These are phyloP conservation scores for Physcomitrium patens DNA, from an alignment of 225 moss, liverwort and hornwort genomes.

Conservation along the genomic window DNA sequence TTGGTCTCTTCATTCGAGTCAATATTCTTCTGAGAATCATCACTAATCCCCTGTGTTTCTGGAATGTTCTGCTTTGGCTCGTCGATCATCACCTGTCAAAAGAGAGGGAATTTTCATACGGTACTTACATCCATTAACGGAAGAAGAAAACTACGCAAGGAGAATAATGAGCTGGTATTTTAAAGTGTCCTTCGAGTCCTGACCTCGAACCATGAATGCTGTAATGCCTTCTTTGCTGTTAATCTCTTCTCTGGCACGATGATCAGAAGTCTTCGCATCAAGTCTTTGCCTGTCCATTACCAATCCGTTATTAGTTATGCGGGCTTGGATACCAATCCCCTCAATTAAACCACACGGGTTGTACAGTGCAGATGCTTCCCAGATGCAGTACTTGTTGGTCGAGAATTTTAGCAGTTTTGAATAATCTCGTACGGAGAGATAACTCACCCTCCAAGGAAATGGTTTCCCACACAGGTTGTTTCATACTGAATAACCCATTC, in stretches of 20 bases:
- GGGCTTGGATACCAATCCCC: neutral
- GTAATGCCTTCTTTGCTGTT: constrained; percentile 71
- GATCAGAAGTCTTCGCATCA: constrained; percentile 64
- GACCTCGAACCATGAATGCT: constrained; percentile 83
- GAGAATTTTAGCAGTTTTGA: neutral
- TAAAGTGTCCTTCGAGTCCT: neutral
- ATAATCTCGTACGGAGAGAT: neutral
- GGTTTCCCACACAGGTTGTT: constrained; percentile 76
- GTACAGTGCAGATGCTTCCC: neutral
- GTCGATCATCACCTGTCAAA: constrained; percentile 28
- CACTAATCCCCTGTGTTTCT: neutral
- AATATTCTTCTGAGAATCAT: neutral
- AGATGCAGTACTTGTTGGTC: neutral
- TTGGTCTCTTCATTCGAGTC: neutral
- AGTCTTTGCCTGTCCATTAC: constrained; percentile 60
- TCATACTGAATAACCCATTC: constrained; percentile 73
- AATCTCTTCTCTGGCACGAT: constrained; percentile 70
- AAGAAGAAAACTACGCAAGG: neutral
- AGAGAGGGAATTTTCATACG: neutral
- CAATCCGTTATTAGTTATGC: neutral
- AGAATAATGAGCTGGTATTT: neutral
- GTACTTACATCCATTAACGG: neutral
- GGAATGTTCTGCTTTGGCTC: neutral
- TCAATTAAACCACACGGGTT: neutral
- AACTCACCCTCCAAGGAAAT: constrained; percentile 61